A percentile compares a stretch with the other conserved stretches of the same genome.
phyloP scores from a whole-genome alignment of 2,329 filamentous ascomycete genomes.

The Eutypella sp. region DNA sequence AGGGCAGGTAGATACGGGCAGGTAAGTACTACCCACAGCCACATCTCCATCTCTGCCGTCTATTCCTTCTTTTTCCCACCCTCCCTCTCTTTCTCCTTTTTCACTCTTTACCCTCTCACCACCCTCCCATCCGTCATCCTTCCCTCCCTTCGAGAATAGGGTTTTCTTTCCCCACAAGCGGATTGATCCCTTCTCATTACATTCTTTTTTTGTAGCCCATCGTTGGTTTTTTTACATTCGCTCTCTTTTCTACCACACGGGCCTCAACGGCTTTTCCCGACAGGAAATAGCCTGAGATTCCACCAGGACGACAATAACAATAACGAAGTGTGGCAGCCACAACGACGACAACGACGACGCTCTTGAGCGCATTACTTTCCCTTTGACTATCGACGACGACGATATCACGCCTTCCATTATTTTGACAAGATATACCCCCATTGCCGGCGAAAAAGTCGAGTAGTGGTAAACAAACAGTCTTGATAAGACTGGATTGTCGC shows the following conservation, averaged over 20 bases:
- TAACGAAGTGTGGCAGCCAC: no score
- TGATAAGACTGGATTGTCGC: no score
- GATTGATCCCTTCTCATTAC: constrained; percentile 1
- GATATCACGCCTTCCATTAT: constrained; percentile 2
- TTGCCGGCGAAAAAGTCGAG: no score
- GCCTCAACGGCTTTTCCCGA: no score
- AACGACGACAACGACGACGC: constrained; percentile 15
- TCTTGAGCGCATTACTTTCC: constrained; percentile 22
- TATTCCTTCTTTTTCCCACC: neutral
- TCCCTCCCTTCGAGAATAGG: neutral
- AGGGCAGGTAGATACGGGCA: no score
- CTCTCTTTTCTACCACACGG: neutral
- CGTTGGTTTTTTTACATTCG: no score
- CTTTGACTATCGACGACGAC: constrained; percentile 7
- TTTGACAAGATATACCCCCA: neutral
- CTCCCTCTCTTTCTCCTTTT: neutral
- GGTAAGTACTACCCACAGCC: no score
- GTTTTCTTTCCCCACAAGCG: neutral
- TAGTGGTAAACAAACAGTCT: no score
- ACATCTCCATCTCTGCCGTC: neutral
- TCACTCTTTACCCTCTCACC: neutral
- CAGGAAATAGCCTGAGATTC: no score
- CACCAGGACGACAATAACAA: no score
- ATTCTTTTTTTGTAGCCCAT: no score
- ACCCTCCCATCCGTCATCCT: neutral